Evolutionary conservation across 2,329 filamentous ascomycete species (phyloP).

Genomic region (Paramyrothecium roridum): DNA sequence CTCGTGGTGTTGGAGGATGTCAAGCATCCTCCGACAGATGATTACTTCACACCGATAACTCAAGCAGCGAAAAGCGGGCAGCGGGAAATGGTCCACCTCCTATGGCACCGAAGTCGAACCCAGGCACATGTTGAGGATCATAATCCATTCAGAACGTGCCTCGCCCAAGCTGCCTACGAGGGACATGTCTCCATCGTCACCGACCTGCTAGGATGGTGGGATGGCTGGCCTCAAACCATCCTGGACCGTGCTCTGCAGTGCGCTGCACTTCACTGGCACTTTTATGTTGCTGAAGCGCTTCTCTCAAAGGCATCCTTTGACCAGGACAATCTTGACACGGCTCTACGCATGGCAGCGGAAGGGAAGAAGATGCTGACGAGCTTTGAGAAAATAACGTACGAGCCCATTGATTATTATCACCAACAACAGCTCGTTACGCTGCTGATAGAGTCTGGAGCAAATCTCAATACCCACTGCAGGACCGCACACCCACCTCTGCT

Average conservation of each 20-base stretch:
- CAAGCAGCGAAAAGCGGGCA: conserved; percentile 1
- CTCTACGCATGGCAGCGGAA: not conserved
- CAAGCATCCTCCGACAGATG: not conserved
- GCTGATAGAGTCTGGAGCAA: conserved; percentile 15
- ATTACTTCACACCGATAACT: not conserved
- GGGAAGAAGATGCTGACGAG: not conserved
- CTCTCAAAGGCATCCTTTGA: conserved; percentile 4
- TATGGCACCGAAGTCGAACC: not conserved
- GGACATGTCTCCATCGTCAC: conserved; percentile 11
- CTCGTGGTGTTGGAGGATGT: not conserved
- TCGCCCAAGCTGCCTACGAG: conserved; percentile 6
- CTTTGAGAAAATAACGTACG: not conserved
- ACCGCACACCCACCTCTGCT: conserved; percentile 3
- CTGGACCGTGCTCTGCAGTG: conserved; percentile 6
- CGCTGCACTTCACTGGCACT: conserved; percentile 10
- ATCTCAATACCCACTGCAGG: conserved; percentile 8
- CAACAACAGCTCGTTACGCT: conserved; percentile 13
- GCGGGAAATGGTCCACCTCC: conserved; percentile 3
- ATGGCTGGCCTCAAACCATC: conserved; percentile 9
- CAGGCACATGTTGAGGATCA: not conserved
- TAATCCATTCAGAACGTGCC: not conserved
- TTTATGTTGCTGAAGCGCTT: conserved; percentile 7
- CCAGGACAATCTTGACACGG: not conserved
- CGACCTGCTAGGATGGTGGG: conserved; percentile 11
- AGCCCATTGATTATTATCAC: conserved; percentile 9